phyloP scores from a whole-genome alignment of 306 rosid genomes.

The Nissolia schottii region DNA sequence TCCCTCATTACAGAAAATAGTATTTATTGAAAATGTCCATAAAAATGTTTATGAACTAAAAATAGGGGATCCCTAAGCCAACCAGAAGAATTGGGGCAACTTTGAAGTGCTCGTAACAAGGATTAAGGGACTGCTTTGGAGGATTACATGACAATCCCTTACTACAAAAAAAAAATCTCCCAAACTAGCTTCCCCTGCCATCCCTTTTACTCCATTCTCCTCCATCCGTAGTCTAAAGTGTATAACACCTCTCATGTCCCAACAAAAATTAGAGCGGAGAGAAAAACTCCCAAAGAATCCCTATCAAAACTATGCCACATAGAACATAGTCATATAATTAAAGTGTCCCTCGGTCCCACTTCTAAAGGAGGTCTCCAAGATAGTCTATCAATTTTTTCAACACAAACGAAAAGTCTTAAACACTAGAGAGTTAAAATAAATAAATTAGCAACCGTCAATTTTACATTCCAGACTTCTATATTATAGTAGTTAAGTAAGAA shows the following conservation, averaged over 20 bases:
- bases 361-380: not conserved
- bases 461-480: not conserved
- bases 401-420: not conserved
- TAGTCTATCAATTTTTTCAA: not conserved
- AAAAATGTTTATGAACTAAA: too few relatives aligned
- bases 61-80: too few relatives aligned
- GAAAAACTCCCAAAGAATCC: not conserved
- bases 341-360: not conserved
- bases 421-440: not conserved
- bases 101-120: too few relatives aligned
- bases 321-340: not conserved
- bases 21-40: too few relatives aligned
- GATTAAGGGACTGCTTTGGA: not conserved
- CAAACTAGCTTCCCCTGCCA: not conserved
- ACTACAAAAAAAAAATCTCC: not conserved
- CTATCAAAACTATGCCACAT: not conserved
- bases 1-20: too few relatives aligned
- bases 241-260: not conserved
- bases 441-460: not conserved
- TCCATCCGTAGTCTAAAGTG: not conserved
- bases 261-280: not conserved
- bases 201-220: not conserved
- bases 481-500: too few relatives aligned
- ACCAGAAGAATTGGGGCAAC: not conserved
- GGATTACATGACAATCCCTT: not conserved